A percentile compares a stretch with the other conserved stretches of the same genome.
These are phyloP conservation scores for Castanea sativa DNA, from an alignment of 306 rosid genomes.

Conservation along the genomic window DNA sequence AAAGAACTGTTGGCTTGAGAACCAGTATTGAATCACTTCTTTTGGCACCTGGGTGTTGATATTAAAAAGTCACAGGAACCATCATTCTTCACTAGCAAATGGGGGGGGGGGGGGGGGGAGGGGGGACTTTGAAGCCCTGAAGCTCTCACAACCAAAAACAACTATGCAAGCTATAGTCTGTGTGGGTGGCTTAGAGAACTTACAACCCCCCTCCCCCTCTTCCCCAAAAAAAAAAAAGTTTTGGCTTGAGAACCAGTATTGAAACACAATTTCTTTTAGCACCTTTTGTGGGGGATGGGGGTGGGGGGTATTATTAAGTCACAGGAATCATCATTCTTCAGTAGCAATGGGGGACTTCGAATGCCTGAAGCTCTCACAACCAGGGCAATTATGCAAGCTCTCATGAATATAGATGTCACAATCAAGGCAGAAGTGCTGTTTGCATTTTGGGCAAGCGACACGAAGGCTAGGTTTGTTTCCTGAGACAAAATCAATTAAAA, in stretches of 20 bases:
- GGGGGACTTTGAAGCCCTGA: conserved; percentile 51
- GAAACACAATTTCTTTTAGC: neutral
- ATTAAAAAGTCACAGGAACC: neutral
- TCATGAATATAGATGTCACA: conserved; percentile 90
- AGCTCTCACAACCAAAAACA: conserved; percentile 93
- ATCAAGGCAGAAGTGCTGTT: conserved; percentile 83
- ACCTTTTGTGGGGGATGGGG: neutral
- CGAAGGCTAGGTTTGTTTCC: conserved; percentile 71
- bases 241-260: neutral
- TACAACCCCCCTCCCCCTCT: neutral
- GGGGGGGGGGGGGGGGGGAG: too few species aligned
- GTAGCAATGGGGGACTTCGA: conserved; percentile 38
- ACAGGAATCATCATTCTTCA: conserved; percentile 27
- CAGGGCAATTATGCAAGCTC: conserved; percentile 97
- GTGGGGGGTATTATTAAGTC: neutral
- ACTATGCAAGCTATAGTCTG: conserved; percentile 61
- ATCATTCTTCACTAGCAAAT: conserved; percentile 32
- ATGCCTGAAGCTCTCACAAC: conserved; percentile 82
- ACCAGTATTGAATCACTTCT: neutral
- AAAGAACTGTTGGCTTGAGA: neutral
- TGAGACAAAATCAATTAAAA: conserved; percentile 37
- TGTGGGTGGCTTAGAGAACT: neutral
- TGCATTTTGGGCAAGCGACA: conserved; percentile 84
- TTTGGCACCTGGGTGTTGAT: neutral
- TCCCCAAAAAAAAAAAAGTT: neutral